Conservation (phyloP, 2,329 filamentous ascomycete species). For the Claviceps sp. region DNA sequence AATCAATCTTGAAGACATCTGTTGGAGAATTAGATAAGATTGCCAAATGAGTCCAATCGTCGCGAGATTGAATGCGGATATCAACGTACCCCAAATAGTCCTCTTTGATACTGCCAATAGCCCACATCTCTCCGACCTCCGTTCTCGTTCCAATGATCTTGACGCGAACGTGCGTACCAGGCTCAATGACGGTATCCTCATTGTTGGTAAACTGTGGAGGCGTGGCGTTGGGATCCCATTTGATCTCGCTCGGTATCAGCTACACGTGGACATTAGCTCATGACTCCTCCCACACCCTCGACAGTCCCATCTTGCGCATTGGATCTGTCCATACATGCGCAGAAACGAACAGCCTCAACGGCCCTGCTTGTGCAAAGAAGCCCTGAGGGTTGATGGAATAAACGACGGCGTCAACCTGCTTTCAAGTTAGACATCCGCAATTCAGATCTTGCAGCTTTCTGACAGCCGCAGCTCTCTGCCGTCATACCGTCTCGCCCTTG, state of each 20-base stretch:
- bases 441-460: background rate
- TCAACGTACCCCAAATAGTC: slow-evolving; percentile 52
- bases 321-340: slow-evolving; percentile 52
- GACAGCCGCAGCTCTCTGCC: slow-evolving; percentile 6
- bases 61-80: background rate
- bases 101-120: slow-evolving; percentile 93
- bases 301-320: background rate
- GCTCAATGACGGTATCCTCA: slow-evolving; percentile 85
- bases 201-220: slow-evolving; percentile 97
- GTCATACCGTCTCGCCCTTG: slow-evolving; percentile 85
- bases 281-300: background rate
- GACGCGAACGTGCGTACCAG: slow-evolving; percentile 81
- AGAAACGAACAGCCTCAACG: slow-evolving; percentile 66
- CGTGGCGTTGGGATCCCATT: slow-evolving; percentile 88
- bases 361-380: slow-evolving; percentile 78
- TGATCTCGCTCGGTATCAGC: slow-evolving; percentile 86
- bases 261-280: slow-evolving; percentile 20
- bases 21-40: background rate
- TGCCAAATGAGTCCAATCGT: background rate
- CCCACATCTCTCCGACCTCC: slow-evolving; percentile 90
- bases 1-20: slow-evolving; percentile 15
- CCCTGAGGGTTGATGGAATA: slow-evolving; percentile 82
- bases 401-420: slow-evolving; percentile 83
- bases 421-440: slow-evolving; percentile 18
- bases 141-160: slow-evolving; percentile 90